Evolutionary conservation across 768 basidiomycete genomes (phyloP).

Genomic region (Hericium erinaceus): DNA sequence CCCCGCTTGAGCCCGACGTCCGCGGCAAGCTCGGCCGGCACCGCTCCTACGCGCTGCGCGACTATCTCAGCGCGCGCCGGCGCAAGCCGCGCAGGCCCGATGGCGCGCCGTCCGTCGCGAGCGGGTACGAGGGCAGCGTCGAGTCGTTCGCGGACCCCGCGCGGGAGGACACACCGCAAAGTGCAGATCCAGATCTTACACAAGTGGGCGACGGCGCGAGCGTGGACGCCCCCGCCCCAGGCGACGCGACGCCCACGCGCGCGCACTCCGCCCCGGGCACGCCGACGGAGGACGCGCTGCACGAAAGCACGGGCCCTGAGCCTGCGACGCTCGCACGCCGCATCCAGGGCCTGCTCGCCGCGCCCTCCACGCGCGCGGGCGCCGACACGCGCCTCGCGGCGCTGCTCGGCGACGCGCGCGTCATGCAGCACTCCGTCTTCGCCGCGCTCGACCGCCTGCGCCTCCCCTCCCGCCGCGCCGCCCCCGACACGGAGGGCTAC

Average conservation of each 20-base stretch:
- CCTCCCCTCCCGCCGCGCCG: slow-evolving; percentile 1
- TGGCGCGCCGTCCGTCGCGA: not conserved
- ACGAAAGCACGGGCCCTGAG: slow-evolving; percentile 21
- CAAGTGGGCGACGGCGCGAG: not conserved
- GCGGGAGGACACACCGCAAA: too few species aligned
- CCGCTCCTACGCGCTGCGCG: not conserved
- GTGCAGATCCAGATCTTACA: too few species aligned
- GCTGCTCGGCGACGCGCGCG: slow-evolving; percentile 45
- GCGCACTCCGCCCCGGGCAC: not conserved
- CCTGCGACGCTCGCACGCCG: slow-evolving; percentile 37
- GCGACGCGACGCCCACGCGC: not conserved
- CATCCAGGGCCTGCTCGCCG: slow-evolving; percentile 40
- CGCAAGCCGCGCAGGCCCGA: not conserved
- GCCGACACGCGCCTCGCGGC: slow-evolving; percentile 40
- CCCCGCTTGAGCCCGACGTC: not conserved
- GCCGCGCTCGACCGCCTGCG: slow-evolving; percentile 44
- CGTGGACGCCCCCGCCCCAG: not conserved
- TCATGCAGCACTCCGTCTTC: slow-evolving; percentile 60
- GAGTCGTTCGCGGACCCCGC: not conserved
- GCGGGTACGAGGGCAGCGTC: not conserved
- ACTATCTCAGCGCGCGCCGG: not conserved
- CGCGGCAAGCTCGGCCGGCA: not conserved
- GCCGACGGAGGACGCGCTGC: not conserved
- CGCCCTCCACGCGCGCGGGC: slow-evolving; percentile 21
- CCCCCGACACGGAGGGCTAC: not conserved